These are phyloP conservation scores for Plantago rigida DNA, from an alignment of 305 asterid genomes.

Conservation along the genomic window DNA sequence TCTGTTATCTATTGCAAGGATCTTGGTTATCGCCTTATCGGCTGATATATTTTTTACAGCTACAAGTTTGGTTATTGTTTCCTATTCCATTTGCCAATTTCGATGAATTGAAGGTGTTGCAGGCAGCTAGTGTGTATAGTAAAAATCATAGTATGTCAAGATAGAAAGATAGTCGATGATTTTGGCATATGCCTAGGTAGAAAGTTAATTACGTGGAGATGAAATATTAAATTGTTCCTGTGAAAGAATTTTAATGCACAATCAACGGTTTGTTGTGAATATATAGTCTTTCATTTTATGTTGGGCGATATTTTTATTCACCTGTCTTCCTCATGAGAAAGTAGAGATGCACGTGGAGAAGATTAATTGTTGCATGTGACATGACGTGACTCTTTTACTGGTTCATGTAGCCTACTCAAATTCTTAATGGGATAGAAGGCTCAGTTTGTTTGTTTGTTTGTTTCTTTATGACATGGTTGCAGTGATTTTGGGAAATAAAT, in stretches of 20 bases:
- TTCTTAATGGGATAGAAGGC: no score
- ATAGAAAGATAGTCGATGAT: not conserved
- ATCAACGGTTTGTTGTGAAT: not conserved
- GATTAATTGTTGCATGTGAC: not conserved
- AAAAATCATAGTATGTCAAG: no score
- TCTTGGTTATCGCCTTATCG: not conserved
- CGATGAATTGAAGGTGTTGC: no score
- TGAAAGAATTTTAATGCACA: not conserved
- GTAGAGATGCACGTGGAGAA: no score
- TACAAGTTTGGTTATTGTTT: slow-evolving; percentile 9
- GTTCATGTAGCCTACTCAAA: no score
- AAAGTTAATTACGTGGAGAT: not conserved
- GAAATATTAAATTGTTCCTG: not conserved
- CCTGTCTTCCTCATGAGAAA: not conserved
- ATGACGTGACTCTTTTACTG: no score
- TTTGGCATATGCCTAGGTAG: slow-evolving; percentile 6
- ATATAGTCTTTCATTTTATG: no score
- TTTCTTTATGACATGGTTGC: no score
- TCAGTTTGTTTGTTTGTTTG: no score
- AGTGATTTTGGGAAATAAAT: not conserved
- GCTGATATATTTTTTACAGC: not conserved
- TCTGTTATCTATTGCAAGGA: not conserved
- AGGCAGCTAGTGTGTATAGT: no score
- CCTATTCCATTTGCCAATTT: not conserved
- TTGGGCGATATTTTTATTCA: no score